phyloP scores from a whole-genome alignment of 371 early-diverging fungal species.

The Cokeromyces recurvatus region DNA sequence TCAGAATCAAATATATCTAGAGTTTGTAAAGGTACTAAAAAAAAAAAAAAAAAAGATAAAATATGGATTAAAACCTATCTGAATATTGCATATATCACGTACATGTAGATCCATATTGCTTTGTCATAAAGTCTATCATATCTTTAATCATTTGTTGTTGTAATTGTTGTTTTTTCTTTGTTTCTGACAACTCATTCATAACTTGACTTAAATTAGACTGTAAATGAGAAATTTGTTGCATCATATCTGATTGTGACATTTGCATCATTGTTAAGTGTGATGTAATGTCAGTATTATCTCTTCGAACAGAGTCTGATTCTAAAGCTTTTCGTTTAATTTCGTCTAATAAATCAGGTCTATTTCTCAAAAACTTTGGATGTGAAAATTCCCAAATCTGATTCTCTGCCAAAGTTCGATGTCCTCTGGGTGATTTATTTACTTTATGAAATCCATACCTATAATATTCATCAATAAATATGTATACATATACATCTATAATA shows the following conservation, averaged over 20 bases:
- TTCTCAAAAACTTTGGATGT: constrained; percentile 48
- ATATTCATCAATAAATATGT: too few species aligned
- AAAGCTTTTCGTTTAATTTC: constrained; percentile 63
- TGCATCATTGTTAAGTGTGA: constrained; percentile 73
- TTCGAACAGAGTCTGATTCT: constrained; percentile 64
- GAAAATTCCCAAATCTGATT: constrained; percentile 68
- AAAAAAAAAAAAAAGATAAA: too few species aligned
- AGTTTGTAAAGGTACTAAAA: not conserved
- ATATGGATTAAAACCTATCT: too few species aligned
- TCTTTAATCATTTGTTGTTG: constrained; percentile 64
- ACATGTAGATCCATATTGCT: constrained; percentile 37
- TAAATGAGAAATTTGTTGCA: constrained; percentile 65
- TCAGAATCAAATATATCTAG: not conserved
- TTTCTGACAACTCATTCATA: constrained; percentile 67
- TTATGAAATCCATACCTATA: constrained; percentile 70
- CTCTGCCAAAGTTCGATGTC: constrained; percentile 69
- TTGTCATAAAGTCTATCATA: constrained; percentile 56
- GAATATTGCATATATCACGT: too few species aligned
- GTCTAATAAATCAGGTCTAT: constrained; percentile 52
- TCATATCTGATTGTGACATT: constrained; percentile 68
- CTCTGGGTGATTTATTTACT: constrained; percentile 69
- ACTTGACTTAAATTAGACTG: constrained; percentile 68
- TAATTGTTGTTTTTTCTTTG: constrained; percentile 52
- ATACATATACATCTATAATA: too few species aligned
- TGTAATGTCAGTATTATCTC: constrained; percentile 66